Evolutionary conservation across 768 basidiomycete genomes (phyloP).

Genomic region (Pleurotus tuoliensis): DNA sequence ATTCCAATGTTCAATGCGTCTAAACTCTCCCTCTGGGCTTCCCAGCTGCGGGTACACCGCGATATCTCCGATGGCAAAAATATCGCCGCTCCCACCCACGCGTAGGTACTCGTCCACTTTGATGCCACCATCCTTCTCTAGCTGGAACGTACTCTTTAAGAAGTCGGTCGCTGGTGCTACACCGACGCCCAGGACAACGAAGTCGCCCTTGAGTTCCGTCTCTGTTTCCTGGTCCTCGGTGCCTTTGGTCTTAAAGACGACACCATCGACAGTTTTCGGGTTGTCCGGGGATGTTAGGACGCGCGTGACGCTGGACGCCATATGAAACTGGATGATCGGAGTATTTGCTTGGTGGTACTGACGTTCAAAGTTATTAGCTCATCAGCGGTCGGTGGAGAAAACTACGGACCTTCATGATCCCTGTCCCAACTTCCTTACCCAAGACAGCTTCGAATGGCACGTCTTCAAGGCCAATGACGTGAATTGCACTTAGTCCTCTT

Average conservation of each 20-base stretch:
- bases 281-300: conserved; percentile 55
- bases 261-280: conserved; percentile 53
- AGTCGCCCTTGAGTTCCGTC: conserved; percentile 60
- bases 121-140: conserved; percentile 77
- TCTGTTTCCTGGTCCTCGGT: conserved; percentile 35
- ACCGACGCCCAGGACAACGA: conserved; percentile 84
- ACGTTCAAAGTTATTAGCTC: background rate
- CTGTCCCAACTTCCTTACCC: conserved; percentile 75
- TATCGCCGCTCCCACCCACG: conserved; percentile 47
- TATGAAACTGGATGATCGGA: conserved; percentile 77
- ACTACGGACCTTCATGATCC: conserved; percentile 61
- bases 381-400: background rate
- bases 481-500: conserved; percentile 75
- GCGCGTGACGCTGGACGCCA: conserved; percentile 64
- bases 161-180: conserved; percentile 80
- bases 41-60: conserved; percentile 68
- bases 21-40: conserved; percentile 32
- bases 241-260: conserved; percentile 38
- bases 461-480: conserved; percentile 81
- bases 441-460: conserved; percentile 80
- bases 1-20: conserved; percentile 90
- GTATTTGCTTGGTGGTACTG: conserved; percentile 63
- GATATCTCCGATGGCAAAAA: conserved; percentile 83
- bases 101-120: conserved; percentile 72
- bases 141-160: conserved; percentile 62